Evolutionary conservation across 78 protist genomes (phyloP), one percentile per base, ranked within the genome.

Genomic region (Dictyostelium intermedium): DNA sequence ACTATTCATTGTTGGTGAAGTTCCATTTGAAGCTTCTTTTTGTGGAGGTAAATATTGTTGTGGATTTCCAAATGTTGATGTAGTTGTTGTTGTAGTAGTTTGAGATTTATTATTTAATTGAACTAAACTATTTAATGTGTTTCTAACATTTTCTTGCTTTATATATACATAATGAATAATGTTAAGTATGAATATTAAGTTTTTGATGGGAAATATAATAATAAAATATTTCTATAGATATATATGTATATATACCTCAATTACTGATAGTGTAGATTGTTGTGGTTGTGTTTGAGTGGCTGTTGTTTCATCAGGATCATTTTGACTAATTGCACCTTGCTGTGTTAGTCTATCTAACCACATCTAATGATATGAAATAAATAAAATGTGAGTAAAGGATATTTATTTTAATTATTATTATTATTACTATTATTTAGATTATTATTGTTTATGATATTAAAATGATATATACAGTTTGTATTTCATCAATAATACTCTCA

Each of bases 311-410:
- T 76, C 53, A 18, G 82, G 45, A 25, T 30, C 73, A 79, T 41
- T 41, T 50, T 50, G 61, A 7, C 45, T n/a, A 32, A 81, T 45
- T 8, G 92, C 73, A 32, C 83, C 92, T 53, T 73, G 20, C 53
- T 85, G 82, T 56, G n/a, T 34, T 56, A 85, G 76, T 76, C 92
- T 85, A 25, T 81, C 63, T 14, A 37, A 73, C 85, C 85, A 87
- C 85, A 87, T 87, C 84, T 78, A 27, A 10, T 30, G 2, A 16
- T 3, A 80, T 1, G 9, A 79, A 7, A 45, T 16, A 25, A n/a
- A 32, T 18, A 47, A 79, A 79, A 47, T 0, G 14, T 34, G 63
- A 18, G 16, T 16, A 27, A 34, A 8, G 20, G n/a, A 18, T 43
- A 41, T 2, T 43, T 20, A n/a, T n/a, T 43, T 37, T 43, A 76